Base-by-base conservation (phyloP, 75 land plant species). In the Picea sitchensis region DNA sequence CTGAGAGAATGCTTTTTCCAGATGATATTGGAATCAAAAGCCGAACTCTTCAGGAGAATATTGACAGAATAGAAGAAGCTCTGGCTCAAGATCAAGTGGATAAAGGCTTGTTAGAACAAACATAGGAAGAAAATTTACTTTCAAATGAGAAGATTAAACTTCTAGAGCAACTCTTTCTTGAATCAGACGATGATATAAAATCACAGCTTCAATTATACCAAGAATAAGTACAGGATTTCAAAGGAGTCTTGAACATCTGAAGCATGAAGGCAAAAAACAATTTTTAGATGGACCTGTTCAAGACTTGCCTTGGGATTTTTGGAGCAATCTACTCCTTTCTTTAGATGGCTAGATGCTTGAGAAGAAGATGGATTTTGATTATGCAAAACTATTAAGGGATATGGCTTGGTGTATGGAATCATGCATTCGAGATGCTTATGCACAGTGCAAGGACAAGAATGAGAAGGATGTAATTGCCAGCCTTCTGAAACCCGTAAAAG, bases 271-370 rank as follows among this genome's bases (percentile, higher is more conserved):
- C 73, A 82, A 84, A 76, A 81, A 65, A 61, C 81, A 74, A 44
- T 67, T 83, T 51, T 58, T 44, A 34, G 87, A 91, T 78, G 87
- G 77, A 32, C 87, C 89, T 75, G 90, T 82, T 14, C 83, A 85
- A 79, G 91, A 96, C 65, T 83, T 93, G 90, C 92, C 98, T 60
- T 89, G 89, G 92, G 95, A 92, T 32, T 92, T 96, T 79, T 96
- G 99, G 99, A 96, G 98, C 73, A 83, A 81, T 65, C 63, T 95
- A 71, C 83, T 91, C 72, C 90, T 93, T 59, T 71, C 81, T 6
- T 80, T 93, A 77, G 98, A 95, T 84, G 94, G 92, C 23, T 88
- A 91, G 91, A 79, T 89, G 76, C 87, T 95, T 84, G 94, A 87
- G 79, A 87, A 93, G 79, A 90, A 91, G 80, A 82, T 93, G 44